Base-by-base conservation (phyloP, 2,329 filamentous ascomycete genomes). In the Metarhizium anisopliae region DNA sequence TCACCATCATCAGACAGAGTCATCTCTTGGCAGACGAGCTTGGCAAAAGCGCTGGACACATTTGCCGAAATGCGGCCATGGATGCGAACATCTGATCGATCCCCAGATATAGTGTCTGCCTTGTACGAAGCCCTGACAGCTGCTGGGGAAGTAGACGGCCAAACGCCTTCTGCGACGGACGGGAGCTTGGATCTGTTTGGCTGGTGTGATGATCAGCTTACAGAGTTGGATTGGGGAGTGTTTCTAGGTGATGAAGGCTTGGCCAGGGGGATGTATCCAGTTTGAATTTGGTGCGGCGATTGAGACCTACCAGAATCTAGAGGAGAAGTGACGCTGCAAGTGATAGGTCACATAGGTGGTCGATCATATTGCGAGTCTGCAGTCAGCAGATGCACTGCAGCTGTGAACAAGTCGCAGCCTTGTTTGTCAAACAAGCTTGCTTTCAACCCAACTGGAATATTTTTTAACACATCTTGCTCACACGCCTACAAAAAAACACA, bases 141-240 rank as follows among this genome's bases (percentile, higher is more conserved):
- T 25, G 25, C 25, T 10, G 45, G 20, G 20, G 59, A 62, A 1
- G 56, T 56, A 16, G 62, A 65, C 5, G 59, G 60, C 18, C 59
- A 58, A 16, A 64, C 63, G 7, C 63, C 64, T 1, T 64, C 64
- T 5, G 59, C 58, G 10, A 62, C 62, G 3, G 63, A 65, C 25
- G 61, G 61, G 32, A 62, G 60, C 32, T 55, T 62, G n/a, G 62
- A 64, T 47, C 29, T 65, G 45, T 65, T 63, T 38, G 63, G 63
- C 8, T 66, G 59, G 65, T 63, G 59, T 51, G 65, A 66, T 35
- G 64, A 66, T 56, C 64, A 66, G 54, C 59, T 66, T 6, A 60
- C 59, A 1, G 64, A 64, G 29, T 56, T 66, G 59, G 60, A 65
- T 45, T 67, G 64, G 65, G 58, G 59, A 20, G 57, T 61, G 2